These are phyloP conservation scores for Kalanchoe fedtschenkoi DNA, from an alignment of 164 flowering plant genomes.

Conservation along the genomic window DNA sequence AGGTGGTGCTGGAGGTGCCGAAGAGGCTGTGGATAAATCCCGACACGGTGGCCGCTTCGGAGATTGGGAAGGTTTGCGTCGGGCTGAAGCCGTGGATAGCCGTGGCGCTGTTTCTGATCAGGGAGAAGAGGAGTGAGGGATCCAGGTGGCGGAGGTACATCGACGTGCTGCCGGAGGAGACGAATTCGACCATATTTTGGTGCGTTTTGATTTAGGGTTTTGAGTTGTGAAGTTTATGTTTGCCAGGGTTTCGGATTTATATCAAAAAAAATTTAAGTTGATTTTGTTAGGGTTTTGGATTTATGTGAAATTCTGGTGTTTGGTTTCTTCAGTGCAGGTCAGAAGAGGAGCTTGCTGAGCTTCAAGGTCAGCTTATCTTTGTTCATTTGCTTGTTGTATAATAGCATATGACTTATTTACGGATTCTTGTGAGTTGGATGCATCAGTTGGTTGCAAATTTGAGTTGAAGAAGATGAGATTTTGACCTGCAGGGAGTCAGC, in stretches of 20 bases:
- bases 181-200: constrained; percentile 80
- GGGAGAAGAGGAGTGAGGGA: constrained; percentile 49
- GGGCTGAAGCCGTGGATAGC: constrained; percentile 84
- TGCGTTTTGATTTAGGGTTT: constrained; percentile 28
- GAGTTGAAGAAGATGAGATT: background rate
- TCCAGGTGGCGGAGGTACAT: constrained; percentile 60
- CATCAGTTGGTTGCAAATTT: background rate
- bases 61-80: constrained; percentile 58
- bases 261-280: no score
- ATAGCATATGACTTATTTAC: background rate
- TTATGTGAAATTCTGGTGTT: constrained; percentile 18
- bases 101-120: constrained; percentile 75
- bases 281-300: background rate
- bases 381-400: background rate
- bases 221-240: background rate
- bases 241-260: background rate
- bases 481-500: constrained; percentile 63
- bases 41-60: constrained; percentile 66
- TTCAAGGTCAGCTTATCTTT: constrained; percentile 70
- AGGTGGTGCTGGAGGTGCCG: constrained; percentile 82
- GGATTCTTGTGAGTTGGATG: background rate
- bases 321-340: constrained; percentile 86
- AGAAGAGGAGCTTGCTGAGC: constrained; percentile 86
- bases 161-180: constrained; percentile 52
- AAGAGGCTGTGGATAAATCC: constrained; percentile 75